Base-by-base conservation (phyloP, 441 rosid species). In the Eugenia klotzschiana region DNA sequence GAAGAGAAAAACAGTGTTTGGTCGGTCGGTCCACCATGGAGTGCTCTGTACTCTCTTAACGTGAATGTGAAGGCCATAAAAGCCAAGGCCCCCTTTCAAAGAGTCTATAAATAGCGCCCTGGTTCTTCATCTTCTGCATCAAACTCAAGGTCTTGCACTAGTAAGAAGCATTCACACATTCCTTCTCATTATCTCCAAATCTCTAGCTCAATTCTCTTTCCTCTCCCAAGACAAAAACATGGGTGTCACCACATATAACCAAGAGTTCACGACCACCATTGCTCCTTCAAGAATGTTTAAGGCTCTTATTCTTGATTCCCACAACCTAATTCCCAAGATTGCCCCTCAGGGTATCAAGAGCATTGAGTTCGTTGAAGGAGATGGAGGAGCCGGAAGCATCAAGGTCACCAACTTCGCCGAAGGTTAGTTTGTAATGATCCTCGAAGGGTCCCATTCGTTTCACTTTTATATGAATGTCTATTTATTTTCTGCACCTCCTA, bases 341-440 rank as follows among this genome's bases (percentile, higher is more conserved):
- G 81, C 60, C 13, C 73, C 84, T 15, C 69, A 79, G 18, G 84
- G 81, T 12, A 74, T 77, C 40, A 74, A 74, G 73, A 83, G 46
- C 43, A 56, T 83, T 12, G 81, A 83, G 49, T 54, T 83, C 11
- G 20, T 83, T 1, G 84, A 83, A 64, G 84, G 84, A n/a, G 74
- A 83, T 83, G 84, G 84, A 37, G 84, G 84, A 51, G 81, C 18
- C 27, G 80, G 84, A 22, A 82, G 60, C 50, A 69, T 82, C 84
- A 82, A 51, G 51, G 41, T 46, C 16, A 82, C 80, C 84, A 51
- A 64, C 58, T 33, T 82, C 2, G 49, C 56, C 10, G 84, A 82
- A 50, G 82, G 82, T 53, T 22, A 64, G 74, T 64, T 18, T 64
- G 18, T 37, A 18, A 33, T 64, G 46, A 64, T 33, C 7, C n/a